These are phyloP conservation scores for Glaciozyma martinii DNA, from an alignment of 768 basidiomycete species.

Conservation along the genomic window DNA sequence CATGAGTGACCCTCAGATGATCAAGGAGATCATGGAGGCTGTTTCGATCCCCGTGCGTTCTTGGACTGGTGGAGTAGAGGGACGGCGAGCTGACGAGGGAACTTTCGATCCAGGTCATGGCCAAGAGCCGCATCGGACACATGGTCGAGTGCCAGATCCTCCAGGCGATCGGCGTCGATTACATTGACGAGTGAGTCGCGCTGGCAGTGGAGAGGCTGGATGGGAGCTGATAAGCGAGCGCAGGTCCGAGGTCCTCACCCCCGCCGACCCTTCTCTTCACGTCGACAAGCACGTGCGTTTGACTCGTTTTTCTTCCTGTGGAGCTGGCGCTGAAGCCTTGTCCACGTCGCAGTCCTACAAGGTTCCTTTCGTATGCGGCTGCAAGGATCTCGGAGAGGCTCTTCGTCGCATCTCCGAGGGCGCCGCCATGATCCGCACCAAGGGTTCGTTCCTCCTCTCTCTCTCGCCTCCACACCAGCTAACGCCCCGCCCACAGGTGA, in stretches of 20 bases:
- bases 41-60: conserved; percentile 58
- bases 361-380: conserved; percentile 71
- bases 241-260: conserved; percentile 65
- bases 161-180: conserved; percentile 89
- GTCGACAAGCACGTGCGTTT: conserved; percentile 60
- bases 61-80: background rate
- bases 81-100: background rate
- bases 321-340: background rate
- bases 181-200: conserved; percentile 74
- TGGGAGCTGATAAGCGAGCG: background rate
- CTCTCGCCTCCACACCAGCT: background rate
- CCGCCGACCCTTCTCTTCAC: conserved; percentile 64
- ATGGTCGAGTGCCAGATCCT: conserved; percentile 86
- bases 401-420: conserved; percentile 93
- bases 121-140: conserved; percentile 73
- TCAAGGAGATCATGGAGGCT: conserved; percentile 87
- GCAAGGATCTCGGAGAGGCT: conserved; percentile 89
- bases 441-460: conserved; percentile 59
- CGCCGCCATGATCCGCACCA: conserved; percentile 96
- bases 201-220: too few species aligned
- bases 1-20: conserved; percentile 78
- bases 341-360: conserved; percentile 62
- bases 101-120: conserved; percentile 52
- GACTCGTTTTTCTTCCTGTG: background rate
- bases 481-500: conserved; percentile 29